Conservation (phyloP, 371 early-diverging fungal species). For the Mortierella sp. region DNA sequence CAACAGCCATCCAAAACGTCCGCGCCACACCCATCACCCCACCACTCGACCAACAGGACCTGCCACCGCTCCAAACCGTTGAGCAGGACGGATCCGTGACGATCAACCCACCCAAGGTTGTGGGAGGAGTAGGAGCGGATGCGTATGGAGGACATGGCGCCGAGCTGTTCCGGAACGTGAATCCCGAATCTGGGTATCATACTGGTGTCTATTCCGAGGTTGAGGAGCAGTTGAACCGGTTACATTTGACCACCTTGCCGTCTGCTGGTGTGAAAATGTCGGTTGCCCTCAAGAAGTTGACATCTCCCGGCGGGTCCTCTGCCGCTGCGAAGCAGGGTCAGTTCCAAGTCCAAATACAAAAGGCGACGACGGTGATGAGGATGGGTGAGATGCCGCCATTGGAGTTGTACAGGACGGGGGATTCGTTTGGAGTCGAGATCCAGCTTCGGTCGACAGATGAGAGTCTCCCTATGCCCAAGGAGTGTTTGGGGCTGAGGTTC, state of each 20-base stretch:
- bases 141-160: neutral
- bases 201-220: conserved; percentile 31
- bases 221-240: conserved; percentile 21
- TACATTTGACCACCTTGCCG: conserved; percentile 27
- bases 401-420: conserved; percentile 47
- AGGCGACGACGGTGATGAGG: neutral
- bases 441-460: neutral
- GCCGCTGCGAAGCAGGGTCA: neutral
- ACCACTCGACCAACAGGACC: conserved; percentile 38
- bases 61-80: conserved; percentile 26
- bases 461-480: conserved; percentile 23
- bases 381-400: conserved; percentile 1
- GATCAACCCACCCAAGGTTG: conserved; percentile 23
- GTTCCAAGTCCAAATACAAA: neutral
- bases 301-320: neutral
- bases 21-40: conserved; percentile 23
- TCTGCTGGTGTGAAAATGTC: conserved; percentile 24
- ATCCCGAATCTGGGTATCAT: conserved; percentile 52
- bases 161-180: conserved; percentile 21
- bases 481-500: conserved; percentile 37
- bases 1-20: conserved; percentile 21
- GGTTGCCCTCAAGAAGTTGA: conserved; percentile 28
- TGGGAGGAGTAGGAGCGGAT: conserved; percentile 14
- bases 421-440: conserved; percentile 39
- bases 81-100: conserved; percentile 20